Evolutionary conservation across 495 filamentous ascomycete species (phyloP), one percentile per base, ranked within the genome.

Genomic region (Hypoxylon cercidicola): DNA sequence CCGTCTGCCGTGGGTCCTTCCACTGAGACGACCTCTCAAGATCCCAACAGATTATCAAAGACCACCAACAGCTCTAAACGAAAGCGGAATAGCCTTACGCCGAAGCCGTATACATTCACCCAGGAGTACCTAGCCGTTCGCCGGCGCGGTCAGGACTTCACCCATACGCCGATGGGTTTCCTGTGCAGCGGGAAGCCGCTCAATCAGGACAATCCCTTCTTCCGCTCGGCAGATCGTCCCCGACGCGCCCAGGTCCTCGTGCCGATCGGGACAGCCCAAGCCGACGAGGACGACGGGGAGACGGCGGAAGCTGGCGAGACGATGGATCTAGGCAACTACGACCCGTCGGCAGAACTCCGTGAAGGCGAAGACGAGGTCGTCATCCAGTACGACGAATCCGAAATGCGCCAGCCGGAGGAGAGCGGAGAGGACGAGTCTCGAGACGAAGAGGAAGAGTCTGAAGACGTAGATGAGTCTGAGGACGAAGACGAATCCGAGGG

Each of bases 121-220:
- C 76, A 81, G 34, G 81, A 85, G 43, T 86, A 83, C 76, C 63
- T 85, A 0, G 73, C 81, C 0, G 64, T 80, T 7, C 74, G 81
- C 1, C 75, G 82, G 6, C 76, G 79, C 13, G 83, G 82, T 0
- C 82, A 84, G 44, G 81, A 84, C 52, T 81, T 83, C 37, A 72
- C 72, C 8, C 78, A 84, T 37, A 87, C 82, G 0, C 84, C 83
- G 0, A 84, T 87, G 79, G 84, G 84, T 0, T 82, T 81, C 58
- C 47, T 87, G 1, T 79, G 76, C 20, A 80, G 77, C n/a, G 80
- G 79, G 13, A 78, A 80, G 61, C 68, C 65, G 10, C 72, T 87
- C n/a, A 70, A 62, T 9, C 37, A 51, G 35, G 72, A 72, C 11
- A 80, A 81, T 56, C 77, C 81, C 0, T 84, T 86, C 68, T 84